A percentile compares a stretch with the other conserved stretches of the same genome.
Evolutionary conservation across 2,329 filamentous ascomycete species (phyloP).

Genomic region (Spiromastix sp.): DNA sequence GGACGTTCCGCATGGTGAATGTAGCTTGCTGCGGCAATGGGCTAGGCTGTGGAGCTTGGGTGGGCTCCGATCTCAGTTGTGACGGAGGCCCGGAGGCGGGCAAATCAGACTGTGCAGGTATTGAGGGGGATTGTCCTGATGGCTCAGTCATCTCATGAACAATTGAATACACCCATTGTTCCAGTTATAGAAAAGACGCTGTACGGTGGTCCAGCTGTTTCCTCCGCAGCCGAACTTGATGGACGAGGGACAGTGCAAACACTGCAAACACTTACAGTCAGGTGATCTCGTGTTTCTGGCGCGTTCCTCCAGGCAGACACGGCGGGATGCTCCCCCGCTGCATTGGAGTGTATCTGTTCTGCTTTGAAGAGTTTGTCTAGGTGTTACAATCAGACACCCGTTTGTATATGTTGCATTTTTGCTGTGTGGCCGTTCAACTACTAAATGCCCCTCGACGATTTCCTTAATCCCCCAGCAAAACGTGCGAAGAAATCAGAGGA

Average conservation of each 20-base stretch:
- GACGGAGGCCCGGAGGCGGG: too few species aligned
- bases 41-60: conserved; percentile 4
- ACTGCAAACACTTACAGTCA: conserved; percentile 10
- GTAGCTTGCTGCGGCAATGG: background rate
- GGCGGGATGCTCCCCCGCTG: too few species aligned
- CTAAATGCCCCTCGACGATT: too few species aligned
- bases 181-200: background rate
- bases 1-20: conserved; percentile 4
- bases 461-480: too few species aligned
- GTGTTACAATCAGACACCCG: too few species aligned
- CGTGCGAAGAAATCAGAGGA: too few species aligned
- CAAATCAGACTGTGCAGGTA: conserved; percentile 1
- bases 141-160: conserved; percentile 3
- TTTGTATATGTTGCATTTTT: too few species aligned
- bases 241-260: conserved; percentile 10
- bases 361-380: too few species aligned
- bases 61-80: too few species aligned
- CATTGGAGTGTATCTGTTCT: too few species aligned
- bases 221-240: background rate
- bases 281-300: background rate
- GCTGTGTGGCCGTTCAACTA: too few species aligned
- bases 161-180: background rate
- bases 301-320: too few species aligned
- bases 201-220: background rate
- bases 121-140: conserved; percentile 3